phyloP scores from a whole-genome alignment of 306 rosid genomes.

The Inga leiocalycina region DNA sequence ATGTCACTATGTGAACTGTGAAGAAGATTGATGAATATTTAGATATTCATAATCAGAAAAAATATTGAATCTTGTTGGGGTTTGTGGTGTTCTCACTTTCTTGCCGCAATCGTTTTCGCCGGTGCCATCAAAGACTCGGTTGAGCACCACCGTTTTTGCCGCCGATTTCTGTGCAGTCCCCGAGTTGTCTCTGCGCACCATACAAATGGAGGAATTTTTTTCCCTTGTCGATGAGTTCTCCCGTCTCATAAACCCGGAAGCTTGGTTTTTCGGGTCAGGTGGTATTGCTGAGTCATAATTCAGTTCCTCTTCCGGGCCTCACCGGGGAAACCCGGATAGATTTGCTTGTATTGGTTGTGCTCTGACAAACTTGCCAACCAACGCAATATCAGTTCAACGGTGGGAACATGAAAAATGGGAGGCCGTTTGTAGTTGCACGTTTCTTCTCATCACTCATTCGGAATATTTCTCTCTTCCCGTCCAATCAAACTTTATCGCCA shows the following conservation, averaged over 20 bases:
- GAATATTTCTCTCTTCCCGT: neutral
- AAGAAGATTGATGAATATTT: too few species aligned
- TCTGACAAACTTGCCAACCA: neutral
- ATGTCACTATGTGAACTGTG: too few species aligned
- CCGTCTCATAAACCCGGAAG: neutral
- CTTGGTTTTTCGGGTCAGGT: neutral
- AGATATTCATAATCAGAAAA: too few species aligned
- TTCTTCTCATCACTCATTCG: slow-evolving; percentile 29
- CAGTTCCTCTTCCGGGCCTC: neutral
- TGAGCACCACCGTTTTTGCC: too few species aligned
- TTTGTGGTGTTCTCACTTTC: too few species aligned
- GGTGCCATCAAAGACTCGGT: too few species aligned
- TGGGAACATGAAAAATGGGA: slow-evolving; percentile 43
- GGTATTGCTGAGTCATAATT: neutral
- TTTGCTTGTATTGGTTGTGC: neutral
- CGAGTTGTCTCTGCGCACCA: too few species aligned
- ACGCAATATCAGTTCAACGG: neutral
- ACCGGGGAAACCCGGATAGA: neutral
- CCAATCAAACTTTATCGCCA: slow-evolving; percentile 29
- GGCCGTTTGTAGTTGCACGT: slow-evolving; percentile 12
- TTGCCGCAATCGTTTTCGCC: too few species aligned
- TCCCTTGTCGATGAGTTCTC: too few species aligned
- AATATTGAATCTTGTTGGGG: too few species aligned
- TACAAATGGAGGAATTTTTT: too few species aligned
- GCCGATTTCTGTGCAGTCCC: too few species aligned